Base-by-base conservation (phyloP, 345 rosid species). In the Arabidopsis arenosa region DNA sequence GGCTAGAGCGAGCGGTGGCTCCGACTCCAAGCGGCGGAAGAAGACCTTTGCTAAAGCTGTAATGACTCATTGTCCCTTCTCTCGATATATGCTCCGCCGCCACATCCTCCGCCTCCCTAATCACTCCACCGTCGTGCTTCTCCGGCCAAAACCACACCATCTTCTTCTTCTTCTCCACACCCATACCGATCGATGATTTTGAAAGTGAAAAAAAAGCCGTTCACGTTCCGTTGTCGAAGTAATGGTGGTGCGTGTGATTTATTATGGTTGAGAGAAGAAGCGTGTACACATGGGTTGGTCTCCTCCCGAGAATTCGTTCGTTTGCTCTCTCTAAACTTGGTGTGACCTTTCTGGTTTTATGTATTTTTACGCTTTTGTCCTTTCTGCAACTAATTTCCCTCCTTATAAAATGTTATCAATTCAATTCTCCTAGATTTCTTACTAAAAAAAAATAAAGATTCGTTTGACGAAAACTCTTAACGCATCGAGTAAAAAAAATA, bases 1-100 rank as follows among this genome's bases (percentile, higher is more conserved):
- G 75, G 17, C 81, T 80, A 58, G 59, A 47, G 13, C 74, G 81
- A 58, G 62, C 64, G 9, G 82, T 70, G 48, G 82, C 86, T 2
- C 98, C 98, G 40, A 82, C 86, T 2, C 98, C 98, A 11, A 93
- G 95, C 26, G 97, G 80, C 12, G 98, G 98, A 28, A 93, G 85
- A 47, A 90, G 75, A 28, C 84, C 89, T 28, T 77, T 85, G 44
- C 83, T 79, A 45, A 93, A 63, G 59, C 96, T 90, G 58, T 83
- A 85, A 14, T 73, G 86, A 79, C 93, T 86, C 60, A 73, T 80
- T 75, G 90, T 85, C 2, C 68, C 86, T 9, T 85, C 91, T 6
- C 82, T 81, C 1, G 82, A 75, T 3, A 51, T 3, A 70, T 30
- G 72, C 23, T 70, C 75, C 9, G 32, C 58, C 21, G 64, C 63